Percentiles rank a stretch among this genome's conserved stretches.
These are phyloP conservation scores for Capronia americana DNA, from an alignment of 2,329 filamentous ascomycete genomes.

Conservation along the genomic window DNA sequence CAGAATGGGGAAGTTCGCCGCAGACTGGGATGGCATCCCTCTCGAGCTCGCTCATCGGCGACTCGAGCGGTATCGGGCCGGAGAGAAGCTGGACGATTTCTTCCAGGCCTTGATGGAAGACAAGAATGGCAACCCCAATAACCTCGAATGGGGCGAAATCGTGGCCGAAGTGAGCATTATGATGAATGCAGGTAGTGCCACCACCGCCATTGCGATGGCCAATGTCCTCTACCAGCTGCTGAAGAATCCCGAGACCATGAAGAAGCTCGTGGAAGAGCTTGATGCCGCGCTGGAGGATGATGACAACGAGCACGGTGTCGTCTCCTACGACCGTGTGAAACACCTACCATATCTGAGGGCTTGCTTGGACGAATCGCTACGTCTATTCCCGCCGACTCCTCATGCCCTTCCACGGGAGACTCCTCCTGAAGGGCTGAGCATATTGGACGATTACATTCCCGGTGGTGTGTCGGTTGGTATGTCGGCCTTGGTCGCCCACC, in stretches of 20 bases:
- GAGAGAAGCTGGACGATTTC: conserved; percentile 64
- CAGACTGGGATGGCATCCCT: conserved; percentile 55
- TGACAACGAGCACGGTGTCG: conserved; percentile 49
- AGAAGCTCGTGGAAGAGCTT: conserved; percentile 54
- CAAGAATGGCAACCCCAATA: conserved; percentile 45
- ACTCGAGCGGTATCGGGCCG: conserved; percentile 53
- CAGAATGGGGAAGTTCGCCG: conserved; percentile 34
- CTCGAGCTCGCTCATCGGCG: conserved; percentile 53
- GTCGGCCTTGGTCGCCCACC: conserved; percentile 51
- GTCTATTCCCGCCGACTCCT: conserved; percentile 54
- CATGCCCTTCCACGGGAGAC: conserved; percentile 55
- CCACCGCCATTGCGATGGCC: conserved; percentile 34
- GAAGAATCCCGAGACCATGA: conserved; percentile 52
- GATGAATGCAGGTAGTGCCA: conserved; percentile 36
- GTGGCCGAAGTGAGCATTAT: conserved; percentile 32
- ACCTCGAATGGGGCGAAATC: conserved; percentile 49
- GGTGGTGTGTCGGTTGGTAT: conserved; percentile 50
- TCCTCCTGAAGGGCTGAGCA: conserved; percentile 52
- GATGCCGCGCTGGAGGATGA: conserved; percentile 51
- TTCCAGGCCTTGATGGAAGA: conserved; percentile 54
- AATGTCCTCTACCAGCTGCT: conserved; percentile 60
- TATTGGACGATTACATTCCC: conserved; percentile 55
- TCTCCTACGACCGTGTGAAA: conserved; percentile 58
- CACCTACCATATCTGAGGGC: conserved; percentile 61
- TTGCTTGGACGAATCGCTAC: conserved; percentile 59